A percentile compares a stretch with the other conserved stretches of the same genome.
Conservation (phyloP, 2,329 filamentous ascomycete genomes). For the Cyclaneusma minus region DNA sequence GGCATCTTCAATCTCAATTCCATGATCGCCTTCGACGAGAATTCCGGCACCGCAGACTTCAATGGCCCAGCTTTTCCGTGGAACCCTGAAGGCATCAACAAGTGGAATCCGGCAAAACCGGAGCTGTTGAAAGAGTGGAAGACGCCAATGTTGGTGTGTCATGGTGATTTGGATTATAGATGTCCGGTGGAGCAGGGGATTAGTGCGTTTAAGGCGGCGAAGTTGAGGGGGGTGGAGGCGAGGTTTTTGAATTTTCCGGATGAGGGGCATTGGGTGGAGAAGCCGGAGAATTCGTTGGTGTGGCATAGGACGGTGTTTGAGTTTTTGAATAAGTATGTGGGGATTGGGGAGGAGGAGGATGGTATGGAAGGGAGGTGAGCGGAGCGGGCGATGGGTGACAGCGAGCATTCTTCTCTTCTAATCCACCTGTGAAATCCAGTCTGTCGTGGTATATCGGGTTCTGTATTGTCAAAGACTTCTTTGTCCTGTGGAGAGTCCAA, state of each 20-base stretch:
- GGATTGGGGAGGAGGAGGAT: no score
- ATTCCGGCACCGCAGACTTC: no score
- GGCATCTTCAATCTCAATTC: slow-evolving; percentile 30
- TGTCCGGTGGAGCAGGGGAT: slow-evolving; percentile 67
- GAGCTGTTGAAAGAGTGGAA: slow-evolving; percentile 53
- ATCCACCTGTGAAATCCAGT: no score
- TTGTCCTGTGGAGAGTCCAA: no score
- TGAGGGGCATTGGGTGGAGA: slow-evolving; percentile 65
- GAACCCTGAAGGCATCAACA: slow-evolving; percentile 45
- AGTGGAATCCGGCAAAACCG: slow-evolving; percentile 55
- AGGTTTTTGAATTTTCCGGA: slow-evolving; percentile 50
- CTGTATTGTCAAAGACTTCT: no score
- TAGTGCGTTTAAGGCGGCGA: slow-evolving; percentile 43
- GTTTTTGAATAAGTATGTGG: slow-evolving; percentile 39
- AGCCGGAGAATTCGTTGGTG: slow-evolving; percentile 73
- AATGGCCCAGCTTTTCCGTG: no score
- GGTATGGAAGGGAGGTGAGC: no score
- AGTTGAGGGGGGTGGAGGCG: slow-evolving; percentile 41
- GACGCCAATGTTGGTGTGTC: slow-evolving; percentile 76
- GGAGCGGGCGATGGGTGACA: no score
- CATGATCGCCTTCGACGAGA: no score
- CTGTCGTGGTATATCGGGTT: no score
- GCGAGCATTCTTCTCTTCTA: no score
- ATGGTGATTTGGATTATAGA: slow-evolving; percentile 78
- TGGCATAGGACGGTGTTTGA: slow-evolving; percentile 77